A percentile compares a stretch with the other conserved stretches of the same genome.
These are phyloP conservation scores for Penicillium sp. DNA, from an alignment of 2,329 filamentous ascomycete genomes.

Conservation along the genomic window DNA sequence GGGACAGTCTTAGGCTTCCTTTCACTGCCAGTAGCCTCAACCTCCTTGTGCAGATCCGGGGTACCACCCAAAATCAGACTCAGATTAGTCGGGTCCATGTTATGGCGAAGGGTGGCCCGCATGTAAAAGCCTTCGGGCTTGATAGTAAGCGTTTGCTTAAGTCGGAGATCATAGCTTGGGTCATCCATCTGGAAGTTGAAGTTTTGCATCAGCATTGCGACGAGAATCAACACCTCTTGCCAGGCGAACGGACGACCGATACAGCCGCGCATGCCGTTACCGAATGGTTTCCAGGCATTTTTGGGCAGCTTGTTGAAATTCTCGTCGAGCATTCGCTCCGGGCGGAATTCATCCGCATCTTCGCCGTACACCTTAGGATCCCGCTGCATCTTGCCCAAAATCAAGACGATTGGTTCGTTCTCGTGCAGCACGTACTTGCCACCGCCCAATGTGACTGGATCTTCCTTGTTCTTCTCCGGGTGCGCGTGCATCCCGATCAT, in stretches of 20 bases:
- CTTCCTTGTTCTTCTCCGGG: constrained; percentile 40
- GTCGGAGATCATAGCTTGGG: constrained; percentile 45
- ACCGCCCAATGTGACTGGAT: constrained; percentile 51
- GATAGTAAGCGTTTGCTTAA: constrained; percentile 41
- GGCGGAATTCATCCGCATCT: constrained; percentile 64
- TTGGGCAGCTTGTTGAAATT: constrained; percentile 64
- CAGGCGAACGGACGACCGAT: constrained; percentile 72
- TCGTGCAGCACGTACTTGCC: constrained; percentile 61
- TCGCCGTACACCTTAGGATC: constrained; percentile 65
- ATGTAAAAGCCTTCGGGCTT: constrained; percentile 60
- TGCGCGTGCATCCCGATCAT: constrained; percentile 53
- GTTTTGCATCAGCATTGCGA: constrained; percentile 66
- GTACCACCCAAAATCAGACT: constrained; percentile 36
- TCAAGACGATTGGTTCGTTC: constrained; percentile 49
- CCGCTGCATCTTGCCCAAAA: constrained; percentile 57
- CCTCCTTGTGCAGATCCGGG: constrained; percentile 6
- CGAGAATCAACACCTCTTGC: constrained; percentile 66
- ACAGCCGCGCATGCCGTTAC: constrained; percentile 67
- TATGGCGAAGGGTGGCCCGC: constrained; percentile 55
- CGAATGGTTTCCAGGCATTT: constrained; percentile 71
- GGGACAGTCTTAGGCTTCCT: constrained; percentile 20
- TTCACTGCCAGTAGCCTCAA: constrained; percentile 14
- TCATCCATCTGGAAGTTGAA: constrained; percentile 66
- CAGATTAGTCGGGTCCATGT: constrained; percentile 45
- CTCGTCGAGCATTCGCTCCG: constrained; percentile 70